These are phyloP conservation scores for Omphalea diandra DNA, from an alignment of 441 rosid species.

Conservation along the genomic window DNA sequence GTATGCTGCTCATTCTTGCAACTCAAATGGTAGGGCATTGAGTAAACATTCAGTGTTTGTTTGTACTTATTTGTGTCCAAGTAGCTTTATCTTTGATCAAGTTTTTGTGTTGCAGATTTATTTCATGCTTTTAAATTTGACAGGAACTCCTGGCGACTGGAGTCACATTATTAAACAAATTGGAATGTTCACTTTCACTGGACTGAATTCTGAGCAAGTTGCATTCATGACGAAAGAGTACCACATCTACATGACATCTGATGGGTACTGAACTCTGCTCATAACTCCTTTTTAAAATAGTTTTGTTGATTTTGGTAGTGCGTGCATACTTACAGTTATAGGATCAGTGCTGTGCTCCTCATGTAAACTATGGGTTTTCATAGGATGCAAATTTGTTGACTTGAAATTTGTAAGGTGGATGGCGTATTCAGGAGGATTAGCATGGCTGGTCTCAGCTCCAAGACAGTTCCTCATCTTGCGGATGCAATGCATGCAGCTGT, in stretches of 20 bases:
- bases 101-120: neutral
- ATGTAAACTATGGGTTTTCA: neutral
- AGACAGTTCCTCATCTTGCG: slow-evolving; percentile 80
- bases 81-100: neutral
- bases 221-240: slow-evolving; percentile 80
- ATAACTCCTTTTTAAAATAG: neutral
- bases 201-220: slow-evolving; percentile 72
- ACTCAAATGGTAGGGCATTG: neutral
- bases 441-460: slow-evolving; percentile 94
- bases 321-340: neutral
- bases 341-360: too few species aligned
- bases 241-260: slow-evolving; percentile 92
- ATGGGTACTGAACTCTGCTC: slow-evolving; percentile 54
- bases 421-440: slow-evolving; percentile 75
- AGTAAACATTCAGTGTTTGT: neutral
- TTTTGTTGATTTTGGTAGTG: neutral
- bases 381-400: neutral
- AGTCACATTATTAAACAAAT: slow-evolving; percentile 90
- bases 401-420: neutral
- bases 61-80: neutral
- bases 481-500: slow-evolving; percentile 82
- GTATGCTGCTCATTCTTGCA: neutral
- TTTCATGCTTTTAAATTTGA: neutral
- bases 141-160: slow-evolving; percentile 98
- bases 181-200: slow-evolving; percentile 97